Evolutionary conservation across 1,139 yeast species (phyloP).

Genomic region (Suhomyces bribrorum): DNA sequence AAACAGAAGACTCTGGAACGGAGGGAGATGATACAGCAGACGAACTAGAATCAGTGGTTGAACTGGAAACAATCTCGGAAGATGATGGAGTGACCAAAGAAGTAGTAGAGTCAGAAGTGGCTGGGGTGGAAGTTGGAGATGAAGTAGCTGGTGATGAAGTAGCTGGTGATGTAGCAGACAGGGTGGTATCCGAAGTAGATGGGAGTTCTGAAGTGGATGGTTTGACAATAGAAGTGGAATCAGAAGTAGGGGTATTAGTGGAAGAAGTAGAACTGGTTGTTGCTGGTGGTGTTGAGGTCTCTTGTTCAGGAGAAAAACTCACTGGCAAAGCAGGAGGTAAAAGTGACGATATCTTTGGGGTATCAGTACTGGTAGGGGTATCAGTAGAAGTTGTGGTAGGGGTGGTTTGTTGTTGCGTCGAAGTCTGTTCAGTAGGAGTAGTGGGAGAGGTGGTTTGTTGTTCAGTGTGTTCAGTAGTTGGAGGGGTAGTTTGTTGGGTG

Average conservation of each 20-base stretch:
- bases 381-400: neutral
- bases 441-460: neutral
- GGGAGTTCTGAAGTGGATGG: neutral
- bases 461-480: neutral
- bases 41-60: constrained; percentile 9
- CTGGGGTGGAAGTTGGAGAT: constrained; percentile 7
- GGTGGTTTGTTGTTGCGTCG: neutral
- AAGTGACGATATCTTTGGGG: neutral
- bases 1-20: constrained; percentile 1
- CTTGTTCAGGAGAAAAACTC: no score
- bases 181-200: constrained; percentile 1
- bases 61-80: constrained; percentile 2
- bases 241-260: neutral
- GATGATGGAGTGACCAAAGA: constrained; percentile 6
- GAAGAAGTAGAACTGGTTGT: neutral
- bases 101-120: constrained; percentile 12
- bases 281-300: neutral
- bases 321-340: no score
- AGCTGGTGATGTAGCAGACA: neutral
- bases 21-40: constrained; percentile 3
- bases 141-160: constrained; percentile 1
- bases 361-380: neutral
- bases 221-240: neutral
- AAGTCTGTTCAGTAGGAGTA: neutral
- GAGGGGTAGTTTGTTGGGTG: neutral